Conservation (phyloP, 495 filamentous ascomycete genomes). For the Hapsidospora chrysogenum region DNA sequence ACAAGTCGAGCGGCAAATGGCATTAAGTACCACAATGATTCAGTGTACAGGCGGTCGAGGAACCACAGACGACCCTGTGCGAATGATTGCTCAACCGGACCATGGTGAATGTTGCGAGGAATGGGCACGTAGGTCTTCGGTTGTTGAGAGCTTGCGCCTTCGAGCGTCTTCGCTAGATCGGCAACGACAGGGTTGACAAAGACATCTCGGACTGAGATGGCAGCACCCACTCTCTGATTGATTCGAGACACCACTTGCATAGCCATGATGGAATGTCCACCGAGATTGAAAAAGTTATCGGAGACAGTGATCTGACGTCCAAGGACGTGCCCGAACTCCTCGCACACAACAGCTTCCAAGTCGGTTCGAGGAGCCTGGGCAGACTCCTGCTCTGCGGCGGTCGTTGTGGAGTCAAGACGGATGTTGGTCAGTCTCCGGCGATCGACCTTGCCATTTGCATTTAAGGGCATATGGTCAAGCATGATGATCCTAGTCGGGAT, state of each 20-base stretch:
- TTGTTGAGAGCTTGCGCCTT: background rate
- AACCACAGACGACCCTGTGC: conserved; percentile 6
- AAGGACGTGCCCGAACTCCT: background rate
- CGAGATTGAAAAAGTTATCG: conserved; percentile 4
- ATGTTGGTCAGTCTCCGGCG: conserved; percentile 1
- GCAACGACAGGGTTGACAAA: background rate
- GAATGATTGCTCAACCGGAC: conserved; percentile 6
- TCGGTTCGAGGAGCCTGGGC: background rate
- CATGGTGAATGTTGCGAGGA: background rate
- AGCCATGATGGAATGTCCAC: conserved; percentile 4
- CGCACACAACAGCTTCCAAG: background rate
- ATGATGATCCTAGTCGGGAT: conserved; percentile 13
- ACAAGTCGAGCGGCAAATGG: conserved; percentile 4
- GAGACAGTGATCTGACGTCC: background rate
- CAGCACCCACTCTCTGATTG: conserved; percentile 1
- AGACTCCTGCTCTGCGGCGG: background rate
- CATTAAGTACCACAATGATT: conserved; percentile 4
- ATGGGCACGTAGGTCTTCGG: background rate
- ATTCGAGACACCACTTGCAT: conserved; percentile 5
- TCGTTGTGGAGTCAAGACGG: no score
- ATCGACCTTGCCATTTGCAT: conserved; percentile 2
- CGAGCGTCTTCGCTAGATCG: background rate
- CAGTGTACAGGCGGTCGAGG: conserved; percentile 4
- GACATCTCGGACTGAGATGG: background rate
- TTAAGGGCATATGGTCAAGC: conserved; percentile 13